These are phyloP conservation scores for Cucurbita argyrosperma DNA, from an alignment of 306 rosid genomes.

Conservation along the genomic window DNA sequence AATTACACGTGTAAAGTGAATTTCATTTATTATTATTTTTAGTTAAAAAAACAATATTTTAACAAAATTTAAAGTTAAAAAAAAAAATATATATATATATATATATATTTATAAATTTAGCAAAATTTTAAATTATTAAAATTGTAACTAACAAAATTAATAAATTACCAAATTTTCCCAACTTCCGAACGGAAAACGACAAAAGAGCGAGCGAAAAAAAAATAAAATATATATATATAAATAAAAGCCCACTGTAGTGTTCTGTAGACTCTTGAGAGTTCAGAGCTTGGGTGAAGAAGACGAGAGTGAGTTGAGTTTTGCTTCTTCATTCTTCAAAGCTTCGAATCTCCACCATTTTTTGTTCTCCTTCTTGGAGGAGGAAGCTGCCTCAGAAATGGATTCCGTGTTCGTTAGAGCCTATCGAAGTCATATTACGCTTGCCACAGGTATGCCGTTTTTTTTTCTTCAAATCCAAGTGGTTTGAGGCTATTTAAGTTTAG, in stretches of 20 bases:
- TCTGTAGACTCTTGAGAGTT: too few species aligned
- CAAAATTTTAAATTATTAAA: too few species aligned
- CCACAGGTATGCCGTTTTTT: slow-evolving; percentile 8
- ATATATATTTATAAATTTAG: too few species aligned
- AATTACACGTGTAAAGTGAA: too few species aligned
- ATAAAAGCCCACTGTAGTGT: not conserved
- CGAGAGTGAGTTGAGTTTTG: not conserved
- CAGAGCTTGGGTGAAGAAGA: not conserved
- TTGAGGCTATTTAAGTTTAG: not conserved
- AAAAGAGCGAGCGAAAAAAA: too few species aligned
- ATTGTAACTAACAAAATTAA: too few species aligned
- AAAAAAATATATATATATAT: too few species aligned
- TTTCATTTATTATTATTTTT: too few species aligned
- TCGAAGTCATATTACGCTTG: slow-evolving; percentile 8
- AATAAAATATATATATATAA: not conserved
- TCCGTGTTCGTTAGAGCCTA: slow-evolving; percentile 23
- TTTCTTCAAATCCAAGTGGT: not conserved
- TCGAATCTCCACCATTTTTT: not conserved
- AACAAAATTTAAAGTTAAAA: too few species aligned
- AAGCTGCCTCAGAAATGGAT: slow-evolving; percentile 14
- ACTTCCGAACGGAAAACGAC: too few species aligned
- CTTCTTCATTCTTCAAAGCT: not conserved
- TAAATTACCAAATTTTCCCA: too few species aligned
- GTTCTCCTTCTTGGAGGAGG: not conserved
- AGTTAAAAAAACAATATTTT: too few species aligned